Evolutionary conservation across 2,329 filamentous ascomycete genomes (phyloP), one percentile per base, ranked within the genome.

Genomic region (Ophioceras dolichostomum): DNA sequence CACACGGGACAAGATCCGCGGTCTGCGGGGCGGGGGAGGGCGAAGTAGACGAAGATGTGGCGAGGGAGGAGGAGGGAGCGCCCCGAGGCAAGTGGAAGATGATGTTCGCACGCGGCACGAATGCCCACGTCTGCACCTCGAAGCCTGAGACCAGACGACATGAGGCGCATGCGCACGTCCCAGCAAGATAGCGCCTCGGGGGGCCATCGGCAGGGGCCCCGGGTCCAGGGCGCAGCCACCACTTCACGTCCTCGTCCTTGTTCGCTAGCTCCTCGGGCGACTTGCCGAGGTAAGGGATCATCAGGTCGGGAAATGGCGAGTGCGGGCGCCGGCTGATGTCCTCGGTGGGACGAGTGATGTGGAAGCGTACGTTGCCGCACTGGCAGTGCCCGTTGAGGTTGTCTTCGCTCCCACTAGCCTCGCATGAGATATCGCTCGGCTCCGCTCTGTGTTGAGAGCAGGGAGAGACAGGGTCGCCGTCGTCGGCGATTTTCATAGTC

Each of bases 71-170:
- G 62, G 41, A 2, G 54, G 47, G 16, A 49, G 47, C 12, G 55
- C 18, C 29, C 5, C 18, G 47, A 26, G 8, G 8, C 34, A 62
- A 43, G 22, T 54, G 42, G 19, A 71, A 59, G 14, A 61, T 54
- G 37, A 83, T 73, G 46, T 79, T 76, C 2, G 56, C 52, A n/a
- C 63, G 61, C 1, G 76, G 75, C 1, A 83, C 57, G 48, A 82
- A 84, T 0, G 73, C 65, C 79, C 79, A 84, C 0, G 68, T 59
- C 45, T 79, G 70, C 33, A 82, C 67, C 39, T 81, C 74, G 44
- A 74, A 77, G 3, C 78, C 77, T 1, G 70, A 67, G 1, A 58
- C 55, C 4, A 76, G 58, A 5, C 78, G 71, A 50, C 79, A 85
- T 2, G 73, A 71, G 5, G 57, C 62, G 52, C 79, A 84, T 2